Base-by-base conservation (phyloP, 23 red algal species). In the Gracilaria caudata region DNA sequence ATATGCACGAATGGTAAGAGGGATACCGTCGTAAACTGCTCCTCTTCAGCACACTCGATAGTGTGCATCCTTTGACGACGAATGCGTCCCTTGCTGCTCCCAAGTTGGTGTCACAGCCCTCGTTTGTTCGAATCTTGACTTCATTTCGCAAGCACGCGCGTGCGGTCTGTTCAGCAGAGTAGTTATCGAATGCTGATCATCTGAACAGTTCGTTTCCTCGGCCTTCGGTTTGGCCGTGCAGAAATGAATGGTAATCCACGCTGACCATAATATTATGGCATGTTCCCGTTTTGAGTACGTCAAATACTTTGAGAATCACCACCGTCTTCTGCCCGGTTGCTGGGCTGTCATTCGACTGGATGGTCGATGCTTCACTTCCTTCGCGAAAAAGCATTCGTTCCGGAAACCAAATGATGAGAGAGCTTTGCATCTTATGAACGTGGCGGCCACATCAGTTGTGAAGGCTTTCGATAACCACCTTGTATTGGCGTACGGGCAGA, bases 211-310 rank as follows among this genome's bases (percentile, higher is more conserved):
- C 10, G 10, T 2, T 53, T 53, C 19, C 49, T 8, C n/a, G n/a
- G n/a, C 19, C 49, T 1, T 16, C 49, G 19, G 12, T 53, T 53
- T 53, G 49, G 1, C 19, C 49, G 2, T 53, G 57, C 28, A 13
- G 7, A 17, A 60, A 60, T 60, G 61, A 66, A 13, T 36, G 7
- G 30, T 51, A 19, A 49, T 77, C 63, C 9, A 24, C 68, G 26
- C 10, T 16, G 20, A 38, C 19, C 13, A 17, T 35, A n/a, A 98
- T 98, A 17, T 35, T 34, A 98, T 98, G 95, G 95, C 95, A 28
- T 87, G 89, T 68, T 98, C 95, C 3, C 81, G 89, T 8, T 98
- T 92, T 70, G 90, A 94, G 81, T 98, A 98, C 89, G 92, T 98
- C 39, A 98, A 98, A 56, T 25, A 19, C 26, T 98, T 94, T 64